Percentiles rank a stretch among this genome's conserved stretches.
Evolutionary conservation across 1,139 yeast species (phyloP).

Genomic region (Yamadazyma epiphylla): DNA sequence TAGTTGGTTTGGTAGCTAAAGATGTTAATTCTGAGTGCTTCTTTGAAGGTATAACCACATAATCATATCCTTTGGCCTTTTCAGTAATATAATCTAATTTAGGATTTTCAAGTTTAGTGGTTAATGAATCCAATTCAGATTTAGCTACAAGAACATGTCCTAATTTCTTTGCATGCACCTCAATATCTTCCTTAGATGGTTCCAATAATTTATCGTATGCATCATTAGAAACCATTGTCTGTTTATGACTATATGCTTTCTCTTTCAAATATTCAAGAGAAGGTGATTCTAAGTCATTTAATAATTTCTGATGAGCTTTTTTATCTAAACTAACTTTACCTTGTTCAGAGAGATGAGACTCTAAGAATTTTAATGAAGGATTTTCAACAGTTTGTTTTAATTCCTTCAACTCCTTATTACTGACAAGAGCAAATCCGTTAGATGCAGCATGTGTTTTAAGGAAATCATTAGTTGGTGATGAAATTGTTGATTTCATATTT

Average conservation of each 20-base stretch:
- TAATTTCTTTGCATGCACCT: conserved; percentile 6
- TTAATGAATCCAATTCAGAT: conserved; percentile 15
- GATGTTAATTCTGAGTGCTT: conserved; percentile 4
- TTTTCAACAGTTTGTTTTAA: conserved; percentile 14
- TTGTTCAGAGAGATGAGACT: conserved; percentile 17
- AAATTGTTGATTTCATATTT: conserved; percentile 12
- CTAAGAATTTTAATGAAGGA: conserved; percentile 21
- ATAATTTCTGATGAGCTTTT: conserved; percentile 3
- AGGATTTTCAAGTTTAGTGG: conserved; percentile 14
- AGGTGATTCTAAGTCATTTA: conserved; percentile 7
- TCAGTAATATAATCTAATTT: conserved; percentile 16
- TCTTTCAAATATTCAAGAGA: conserved; percentile 16
- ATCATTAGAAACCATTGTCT: conserved; percentile 16
- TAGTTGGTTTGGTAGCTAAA: conserved; percentile 11
- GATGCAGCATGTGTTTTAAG: conserved; percentile 11
- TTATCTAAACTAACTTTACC: conserved; percentile 6
- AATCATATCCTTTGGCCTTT: conserved; percentile 11
- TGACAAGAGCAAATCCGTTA: conserved; percentile 9
- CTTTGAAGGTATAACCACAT: conserved; percentile 7
- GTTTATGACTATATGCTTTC: conserved; percentile 16
- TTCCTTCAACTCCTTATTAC: conserved; percentile 3
- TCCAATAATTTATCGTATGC: conserved; percentile 13
- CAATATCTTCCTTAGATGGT: conserved; percentile 10
- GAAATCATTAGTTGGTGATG: conserved; percentile 13
- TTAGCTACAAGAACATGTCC: conserved; percentile 14